A percentile compares a stretch with the other conserved stretches of the same genome.
These are phyloP conservation scores for Dendrocalamus sinicus DNA, from an alignment of 176 grass and related monocot genomes.

Conservation along the genomic window DNA sequence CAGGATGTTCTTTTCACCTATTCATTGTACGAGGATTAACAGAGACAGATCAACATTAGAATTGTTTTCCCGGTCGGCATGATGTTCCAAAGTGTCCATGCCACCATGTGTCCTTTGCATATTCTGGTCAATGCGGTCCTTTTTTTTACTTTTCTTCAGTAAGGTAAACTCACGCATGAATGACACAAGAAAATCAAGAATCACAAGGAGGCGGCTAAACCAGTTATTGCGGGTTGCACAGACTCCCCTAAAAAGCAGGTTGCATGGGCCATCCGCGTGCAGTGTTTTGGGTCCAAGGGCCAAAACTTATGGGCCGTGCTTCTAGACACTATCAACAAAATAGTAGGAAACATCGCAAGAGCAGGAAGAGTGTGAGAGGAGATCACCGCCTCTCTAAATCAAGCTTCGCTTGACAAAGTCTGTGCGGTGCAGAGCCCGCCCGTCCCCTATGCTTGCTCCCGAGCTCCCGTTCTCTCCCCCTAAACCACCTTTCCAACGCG, in stretches of 20 bases:
- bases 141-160: background rate
- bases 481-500: conserved; percentile 3
- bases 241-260: background rate
- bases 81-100: background rate
- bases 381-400: conserved; percentile 25
- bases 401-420: conserved; percentile 51
- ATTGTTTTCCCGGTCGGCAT: background rate
- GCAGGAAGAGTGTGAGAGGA: background rate
- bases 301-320: background rate
- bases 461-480: conserved; percentile 43
- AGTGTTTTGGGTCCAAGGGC: background rate
- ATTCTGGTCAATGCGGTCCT: background rate
- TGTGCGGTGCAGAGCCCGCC: conserved; percentile 55
- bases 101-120: background rate
- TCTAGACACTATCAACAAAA: background rate
- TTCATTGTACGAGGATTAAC: conserved; percentile 1
- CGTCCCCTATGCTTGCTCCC: conserved; percentile 67
- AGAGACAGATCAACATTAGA: conserved; percentile 7
- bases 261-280: background rate
- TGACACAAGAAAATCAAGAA: background rate
- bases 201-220: background rate
- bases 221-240: background rate
- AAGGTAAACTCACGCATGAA: background rate
- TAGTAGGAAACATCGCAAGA: background rate
- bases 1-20: background rate